Evolutionary conservation across 2,329 filamentous ascomycete species (phyloP), one percentile per base, ranked within the genome.

Genomic region (Colletotrichum gloeosporioides): DNA sequence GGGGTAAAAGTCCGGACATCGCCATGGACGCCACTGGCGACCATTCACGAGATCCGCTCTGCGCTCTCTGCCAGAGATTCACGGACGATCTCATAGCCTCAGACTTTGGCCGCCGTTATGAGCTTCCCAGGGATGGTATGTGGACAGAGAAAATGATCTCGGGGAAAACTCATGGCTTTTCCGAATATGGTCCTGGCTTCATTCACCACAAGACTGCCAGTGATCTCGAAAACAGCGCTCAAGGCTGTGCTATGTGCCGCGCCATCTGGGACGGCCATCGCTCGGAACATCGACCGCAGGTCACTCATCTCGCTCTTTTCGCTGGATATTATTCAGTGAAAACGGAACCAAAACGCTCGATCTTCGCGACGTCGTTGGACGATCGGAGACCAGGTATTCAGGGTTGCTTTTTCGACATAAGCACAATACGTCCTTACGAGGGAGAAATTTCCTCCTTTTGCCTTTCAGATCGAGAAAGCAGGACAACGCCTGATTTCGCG

Each of bases 331-430:
- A 4, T 2, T 8, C 44, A 18, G 44, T 12, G 22, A 12, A 22
- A 53, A 13, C 44, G n/a, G 44, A 53, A 18, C 44, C 44, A 7
- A 53, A 53, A 53, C 44, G n/a, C n/a, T 18, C 16, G 6, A 49
- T 22, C n/a, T 0, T 0, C 1, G 44, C 10, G 0, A 18, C 1
- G 0, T 49, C 44, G 6, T 22, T 49, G 10, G 44, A 49, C 6
- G 36, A 39, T 16, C 32, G 32, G 8, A 39, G 18, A 8, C 2
- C 36, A 8, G 36, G 7, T 15, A 7, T 15, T 39, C 16, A 4
- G 3, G 32, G 32, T 6, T 34, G 12, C 16, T 39, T 39, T 16
- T 39, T 39, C 8, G 36, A 39, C 8, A 44, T 49, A 7, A 53
- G 44, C 44, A 53, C 1, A 0, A 1, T 0, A 13, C 44, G 44